phyloP scores from a whole-genome alignment of 225 moss, liverwort and hornwort species.

The Bryum argenteum region DNA sequence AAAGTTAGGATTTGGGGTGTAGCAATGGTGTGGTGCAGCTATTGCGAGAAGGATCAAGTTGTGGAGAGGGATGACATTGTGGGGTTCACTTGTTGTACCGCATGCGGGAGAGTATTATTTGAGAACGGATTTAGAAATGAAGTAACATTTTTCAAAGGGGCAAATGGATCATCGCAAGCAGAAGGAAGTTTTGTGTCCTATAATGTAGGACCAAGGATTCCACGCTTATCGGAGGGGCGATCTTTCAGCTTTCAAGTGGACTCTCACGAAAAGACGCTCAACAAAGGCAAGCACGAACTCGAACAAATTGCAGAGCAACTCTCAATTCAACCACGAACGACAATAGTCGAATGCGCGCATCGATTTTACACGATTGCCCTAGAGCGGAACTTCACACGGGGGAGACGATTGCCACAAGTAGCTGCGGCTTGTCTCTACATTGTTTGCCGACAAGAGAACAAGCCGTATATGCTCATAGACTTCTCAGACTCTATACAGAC shows the following conservation, averaged over 20 bases:
- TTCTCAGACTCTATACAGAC: slow-evolving; percentile 97
- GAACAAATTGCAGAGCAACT: slow-evolving; percentile 89
- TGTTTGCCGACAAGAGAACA: slow-evolving; percentile 99
- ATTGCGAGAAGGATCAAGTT: slow-evolving; percentile 85
- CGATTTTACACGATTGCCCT: slow-evolving; percentile 98
- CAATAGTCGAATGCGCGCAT: slow-evolving; percentile 85
- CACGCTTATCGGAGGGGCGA: slow-evolving; percentile 86
- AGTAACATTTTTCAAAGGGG: slow-evolving; percentile 82
- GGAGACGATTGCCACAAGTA: slow-evolving; percentile 90
- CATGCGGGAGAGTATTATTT: slow-evolving; percentile 93
- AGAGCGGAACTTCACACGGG: slow-evolving; percentile 97
- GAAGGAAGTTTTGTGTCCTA: slow-evolving; percentile 92
- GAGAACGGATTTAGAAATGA: slow-evolving; percentile 89
- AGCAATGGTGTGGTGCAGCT: slow-evolving; percentile 96
- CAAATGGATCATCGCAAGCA: slow-evolving; percentile 93
- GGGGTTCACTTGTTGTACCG: slow-evolving; percentile 99
- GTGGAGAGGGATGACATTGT: slow-evolving; percentile 94
- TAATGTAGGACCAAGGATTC: slow-evolving; percentile 69
- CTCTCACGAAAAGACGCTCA: slow-evolving; percentile 98
- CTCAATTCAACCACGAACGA: slow-evolving; percentile 82
- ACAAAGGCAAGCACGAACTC: slow-evolving; percentile 92
- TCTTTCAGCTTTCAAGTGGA: slow-evolving; percentile 89
- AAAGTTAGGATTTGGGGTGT: neutral
- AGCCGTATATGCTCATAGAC: slow-evolving; percentile 99
- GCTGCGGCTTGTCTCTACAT: slow-evolving; percentile 98